Evolutionary conservation across 2,329 filamentous ascomycete genomes (phyloP).

Genomic region (Chaetomium sp.): DNA sequence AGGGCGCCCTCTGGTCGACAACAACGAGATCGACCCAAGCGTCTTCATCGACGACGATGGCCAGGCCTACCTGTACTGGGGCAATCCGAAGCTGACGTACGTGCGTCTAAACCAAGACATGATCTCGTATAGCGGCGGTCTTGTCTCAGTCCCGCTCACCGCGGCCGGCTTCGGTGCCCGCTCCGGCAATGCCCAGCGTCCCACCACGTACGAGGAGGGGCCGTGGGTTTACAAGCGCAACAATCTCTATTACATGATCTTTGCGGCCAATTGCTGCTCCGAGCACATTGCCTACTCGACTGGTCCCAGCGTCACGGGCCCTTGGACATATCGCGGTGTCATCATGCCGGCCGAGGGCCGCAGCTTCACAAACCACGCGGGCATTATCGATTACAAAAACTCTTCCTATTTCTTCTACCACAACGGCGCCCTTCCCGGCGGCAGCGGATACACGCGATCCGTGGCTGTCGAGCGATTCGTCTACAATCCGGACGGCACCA

Average conservation of each 20-base stretch:
- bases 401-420: conserved; percentile 11
- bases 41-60: conserved; percentile 14
- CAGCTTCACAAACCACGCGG: conserved; percentile 16
- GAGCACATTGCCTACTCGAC: conserved; percentile 9
- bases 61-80: conserved; percentile 14
- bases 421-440: conserved; percentile 9
- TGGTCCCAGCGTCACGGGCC: not conserved
- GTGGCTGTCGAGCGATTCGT: not conserved
- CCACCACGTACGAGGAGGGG: conserved; percentile 9
- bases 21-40: conserved; percentile 12
- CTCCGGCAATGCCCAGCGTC: conserved; percentile 1
- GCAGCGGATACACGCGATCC: not conserved
- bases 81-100: not conserved
- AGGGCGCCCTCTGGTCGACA: not conserved
- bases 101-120: conserved; percentile 3
- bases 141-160: not conserved
- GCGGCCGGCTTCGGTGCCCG: not conserved
- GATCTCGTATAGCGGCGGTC: not conserved
- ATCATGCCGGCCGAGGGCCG: not conserved
- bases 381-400: not conserved
- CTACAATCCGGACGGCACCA: not conserved
- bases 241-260: not conserved
- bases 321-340: conserved; percentile 6
- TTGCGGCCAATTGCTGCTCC: conserved; percentile 5
- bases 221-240: conserved; percentile 12